Conservation (phyloP, 805 yeast species). For the Danielia oregonensis region DNA sequence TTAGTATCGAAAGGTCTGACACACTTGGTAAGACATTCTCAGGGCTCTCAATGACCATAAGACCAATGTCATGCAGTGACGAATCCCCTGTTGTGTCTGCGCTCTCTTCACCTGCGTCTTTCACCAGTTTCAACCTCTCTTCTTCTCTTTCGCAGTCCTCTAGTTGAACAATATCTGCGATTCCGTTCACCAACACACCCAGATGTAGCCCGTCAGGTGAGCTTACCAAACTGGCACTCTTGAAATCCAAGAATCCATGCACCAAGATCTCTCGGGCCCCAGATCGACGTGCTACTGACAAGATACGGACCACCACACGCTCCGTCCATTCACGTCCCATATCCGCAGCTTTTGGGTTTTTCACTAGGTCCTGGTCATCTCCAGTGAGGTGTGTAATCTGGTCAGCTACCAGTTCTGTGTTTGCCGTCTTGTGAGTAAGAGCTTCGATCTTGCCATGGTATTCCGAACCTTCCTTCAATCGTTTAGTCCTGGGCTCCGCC, state of each 20-base stretch:
- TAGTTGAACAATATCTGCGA: constrained; percentile 27
- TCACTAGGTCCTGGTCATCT: constrained; percentile 10
- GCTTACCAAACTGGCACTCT: constrained; percentile 13
- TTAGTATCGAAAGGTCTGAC: constrained; percentile 5
- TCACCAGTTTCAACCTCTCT: background rate
- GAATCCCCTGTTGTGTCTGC: no score
- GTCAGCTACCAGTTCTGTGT: constrained; percentile 24
- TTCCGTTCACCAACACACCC: constrained; percentile 55
- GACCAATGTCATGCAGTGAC: no score
- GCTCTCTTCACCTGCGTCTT: background rate
- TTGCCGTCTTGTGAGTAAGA: constrained; percentile 44
- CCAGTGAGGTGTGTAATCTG: constrained; percentile 3
- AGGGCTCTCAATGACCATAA: no score
- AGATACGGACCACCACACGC: constrained; percentile 36
- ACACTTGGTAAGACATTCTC: background rate
- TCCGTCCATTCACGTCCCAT: constrained; percentile 37
- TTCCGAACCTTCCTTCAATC: constrained; percentile 45
- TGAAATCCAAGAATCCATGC: constrained; percentile 46
- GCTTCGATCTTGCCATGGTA: constrained; percentile 14
- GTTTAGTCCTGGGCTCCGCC: constrained; percentile 25
- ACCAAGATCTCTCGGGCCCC: constrained; percentile 61
- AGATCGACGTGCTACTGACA: constrained; percentile 41
- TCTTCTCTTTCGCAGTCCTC: no score
- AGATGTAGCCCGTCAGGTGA: constrained; percentile 9
- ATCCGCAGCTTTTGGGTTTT: constrained; percentile 14